Percentiles rank a stretch among this genome's conserved stretches.
Evolutionary conservation across 164 flowering plant genomes (phyloP).

Genomic region (Aristolochia californica): DNA sequence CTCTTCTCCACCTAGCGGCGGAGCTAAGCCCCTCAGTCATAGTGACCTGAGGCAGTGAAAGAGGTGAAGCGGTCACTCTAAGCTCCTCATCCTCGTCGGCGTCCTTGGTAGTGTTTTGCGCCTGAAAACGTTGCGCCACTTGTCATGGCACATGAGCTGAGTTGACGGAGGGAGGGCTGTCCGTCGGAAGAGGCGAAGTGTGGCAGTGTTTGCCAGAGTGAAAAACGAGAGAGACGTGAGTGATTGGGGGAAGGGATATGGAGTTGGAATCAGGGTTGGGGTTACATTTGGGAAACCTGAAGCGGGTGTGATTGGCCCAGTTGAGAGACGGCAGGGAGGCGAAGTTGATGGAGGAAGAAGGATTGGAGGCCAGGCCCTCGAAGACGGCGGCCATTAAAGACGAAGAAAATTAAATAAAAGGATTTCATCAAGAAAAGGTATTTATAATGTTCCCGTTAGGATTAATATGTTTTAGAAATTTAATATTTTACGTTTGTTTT

Average conservation of each 20-base stretch:
- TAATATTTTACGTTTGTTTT: too few species aligned
- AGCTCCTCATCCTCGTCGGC: slow-evolving; percentile 27
- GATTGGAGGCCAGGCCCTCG: slow-evolving; percentile 16
- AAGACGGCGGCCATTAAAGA: not conserved
- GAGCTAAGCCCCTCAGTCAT: not conserved
- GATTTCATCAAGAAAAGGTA: too few species aligned
- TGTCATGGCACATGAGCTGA: not conserved
- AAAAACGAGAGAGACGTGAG: too few species aligned
- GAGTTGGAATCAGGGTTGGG: too few species aligned
- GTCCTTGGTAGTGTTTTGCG: slow-evolving; percentile 7
- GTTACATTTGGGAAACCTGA: too few species aligned
- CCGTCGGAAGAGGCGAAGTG: not conserved
- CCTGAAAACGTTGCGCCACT: too few species aligned
- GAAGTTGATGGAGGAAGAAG: slow-evolving; percentile 69
- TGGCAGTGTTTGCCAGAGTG: not conserved
- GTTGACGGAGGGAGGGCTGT: slow-evolving; percentile 3
- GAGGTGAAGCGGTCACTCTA: slow-evolving; percentile 15
- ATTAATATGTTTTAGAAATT: too few species aligned
- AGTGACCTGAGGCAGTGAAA: slow-evolving; percentile 12
- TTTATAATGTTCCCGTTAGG: too few species aligned
- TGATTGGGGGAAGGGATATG: too few species aligned
- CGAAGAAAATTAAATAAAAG: too few species aligned
- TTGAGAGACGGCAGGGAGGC: slow-evolving; percentile 36
- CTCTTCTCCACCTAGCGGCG: not conserved
- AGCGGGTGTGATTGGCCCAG: too few species aligned